phyloP scores from a whole-genome alignment of 495 filamentous ascomycete species.

The Penicillium desertorum region DNA sequence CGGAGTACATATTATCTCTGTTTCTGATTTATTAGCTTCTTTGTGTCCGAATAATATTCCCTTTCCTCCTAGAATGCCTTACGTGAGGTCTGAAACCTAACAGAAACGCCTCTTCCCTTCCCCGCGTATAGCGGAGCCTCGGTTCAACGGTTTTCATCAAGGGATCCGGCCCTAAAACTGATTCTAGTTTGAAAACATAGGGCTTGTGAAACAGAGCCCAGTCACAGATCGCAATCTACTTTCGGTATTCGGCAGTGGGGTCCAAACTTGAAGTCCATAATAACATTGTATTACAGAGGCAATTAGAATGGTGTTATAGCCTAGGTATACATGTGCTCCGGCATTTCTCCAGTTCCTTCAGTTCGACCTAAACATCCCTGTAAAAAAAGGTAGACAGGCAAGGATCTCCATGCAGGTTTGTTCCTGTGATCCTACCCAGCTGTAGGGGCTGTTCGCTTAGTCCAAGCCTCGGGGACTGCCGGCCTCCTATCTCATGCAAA shows the following conservation, averaged over 20 bases:
- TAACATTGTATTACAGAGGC: constrained; percentile 1
- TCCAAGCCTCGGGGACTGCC: constrained; percentile 4
- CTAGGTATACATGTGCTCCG: constrained; percentile 4
- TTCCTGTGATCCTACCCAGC: constrained; percentile 1
- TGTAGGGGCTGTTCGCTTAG: constrained; percentile 1
- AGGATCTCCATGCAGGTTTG: constrained; percentile 3
- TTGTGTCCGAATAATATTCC: neutral
- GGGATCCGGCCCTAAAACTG: neutral
- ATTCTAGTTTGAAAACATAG: neutral
- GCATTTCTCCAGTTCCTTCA: neutral
- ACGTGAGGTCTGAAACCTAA: constrained; percentile 9
- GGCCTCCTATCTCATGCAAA: constrained; percentile 4
- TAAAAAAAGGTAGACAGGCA: neutral
- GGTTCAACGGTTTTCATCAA: constrained; percentile 14
- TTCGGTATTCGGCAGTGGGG: constrained; percentile 10
- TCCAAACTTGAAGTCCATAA: constrained; percentile 5
- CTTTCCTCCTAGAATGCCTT: neutral
- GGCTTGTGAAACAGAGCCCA: constrained; percentile 4
- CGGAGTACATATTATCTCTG: neutral
- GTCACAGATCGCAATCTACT: constrained; percentile 9
- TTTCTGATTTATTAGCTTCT: neutral
- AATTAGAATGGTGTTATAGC: neutral
- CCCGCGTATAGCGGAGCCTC: constrained; percentile 13
- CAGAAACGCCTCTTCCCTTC: constrained; percentile 12
- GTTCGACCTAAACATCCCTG: constrained; percentile 1